Evolutionary conservation across 1,284 basidiomycete species (phyloP).

Genomic region (Neonothopanus nambi): DNA sequence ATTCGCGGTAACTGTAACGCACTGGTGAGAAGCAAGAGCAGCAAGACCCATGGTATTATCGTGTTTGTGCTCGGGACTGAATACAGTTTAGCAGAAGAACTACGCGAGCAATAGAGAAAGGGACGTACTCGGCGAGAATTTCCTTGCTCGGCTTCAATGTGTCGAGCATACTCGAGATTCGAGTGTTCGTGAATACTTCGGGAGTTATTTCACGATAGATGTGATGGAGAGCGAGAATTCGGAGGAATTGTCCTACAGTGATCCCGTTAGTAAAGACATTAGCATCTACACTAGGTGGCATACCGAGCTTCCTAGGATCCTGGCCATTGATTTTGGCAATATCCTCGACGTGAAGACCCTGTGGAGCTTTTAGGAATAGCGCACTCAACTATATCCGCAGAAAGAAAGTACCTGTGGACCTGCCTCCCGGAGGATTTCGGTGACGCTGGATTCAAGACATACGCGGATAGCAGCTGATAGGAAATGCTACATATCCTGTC

Average conservation of each 20-base stretch:
- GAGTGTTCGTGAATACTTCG: slow-evolving; percentile 44
- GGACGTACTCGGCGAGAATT: slow-evolving; percentile 28
- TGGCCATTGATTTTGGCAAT: slow-evolving; percentile 30
- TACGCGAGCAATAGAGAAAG: neutral
- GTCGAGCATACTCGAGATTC: slow-evolving; percentile 41
- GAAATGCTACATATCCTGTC: too few species aligned
- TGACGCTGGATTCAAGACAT: slow-evolving; percentile 33
- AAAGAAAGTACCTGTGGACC: slow-evolving; percentile 30
- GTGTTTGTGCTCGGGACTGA: slow-evolving; percentile 25
- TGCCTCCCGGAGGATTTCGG: slow-evolving; percentile 39
- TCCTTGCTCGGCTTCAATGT: slow-evolving; percentile 37
- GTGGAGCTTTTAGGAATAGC: neutral
- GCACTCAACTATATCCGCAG: neutral
- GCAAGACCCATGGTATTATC: slow-evolving; percentile 24
- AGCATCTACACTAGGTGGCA: too few species aligned
- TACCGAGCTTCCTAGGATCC: slow-evolving; percentile 36
- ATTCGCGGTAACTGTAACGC: slow-evolving; percentile 1
- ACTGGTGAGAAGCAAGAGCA: slow-evolving; percentile 18
- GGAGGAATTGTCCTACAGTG: slow-evolving; percentile 36
- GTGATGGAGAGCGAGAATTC: slow-evolving; percentile 40
- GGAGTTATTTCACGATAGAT: slow-evolving; percentile 42
- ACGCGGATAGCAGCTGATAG: slow-evolving; percentile 27
- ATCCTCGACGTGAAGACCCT: slow-evolving; percentile 36
- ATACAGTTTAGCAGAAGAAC: neutral
- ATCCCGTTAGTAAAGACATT: too few species aligned